Base-by-base conservation (phyloP, 257 asterid species). In the Solanum appendiculatum region DNA sequence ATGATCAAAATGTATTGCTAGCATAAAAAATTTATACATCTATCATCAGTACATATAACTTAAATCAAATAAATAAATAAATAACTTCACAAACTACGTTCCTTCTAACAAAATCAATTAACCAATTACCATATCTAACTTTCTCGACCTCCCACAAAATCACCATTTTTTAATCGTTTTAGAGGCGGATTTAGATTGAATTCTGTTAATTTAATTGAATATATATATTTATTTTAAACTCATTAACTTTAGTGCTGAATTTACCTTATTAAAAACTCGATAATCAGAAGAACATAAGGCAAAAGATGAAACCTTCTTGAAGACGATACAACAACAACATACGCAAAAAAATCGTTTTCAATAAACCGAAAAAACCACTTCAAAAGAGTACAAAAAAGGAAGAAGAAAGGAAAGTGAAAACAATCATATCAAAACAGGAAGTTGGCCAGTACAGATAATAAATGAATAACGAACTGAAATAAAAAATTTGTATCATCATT, bases 101-200 rank as follows among this genome's bases (percentile, higher is more conserved):
- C 36, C 84, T 78, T 44, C 10, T 31, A 27, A 80, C 84, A 80
- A 44, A 78, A 78, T 39, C 36, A 75, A 21, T 37, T 83, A 51
- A 37, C 48, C 85, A 86, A 87, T 82, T 20, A 54, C 63, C 86
- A 77, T 34, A 31, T 64, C 91, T 84, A 86, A 80, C 83, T 48
- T 39, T 80, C 86, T 84, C 39, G 42, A 34, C 39, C n/a, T 40
- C 18, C 63, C 75, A 33, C 6, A 27, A 64, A 66, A 66, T 27
- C 36, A 66, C 36, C 10, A 13, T 13, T 66, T 66, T 27, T 23
- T 60, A 23, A 23, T 2, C 1, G 0, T 8, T 2, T 23, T 2
- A 58, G 0, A 68, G 39, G 12, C 6, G 39, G 10, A 70, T 70
- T 2, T 33, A 18, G 27, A 70, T 16, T 31, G 5, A 69, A 7